Conservation (phyloP, 371 early-diverging fungal species). For the Syncephalastrum sp. region DNA sequence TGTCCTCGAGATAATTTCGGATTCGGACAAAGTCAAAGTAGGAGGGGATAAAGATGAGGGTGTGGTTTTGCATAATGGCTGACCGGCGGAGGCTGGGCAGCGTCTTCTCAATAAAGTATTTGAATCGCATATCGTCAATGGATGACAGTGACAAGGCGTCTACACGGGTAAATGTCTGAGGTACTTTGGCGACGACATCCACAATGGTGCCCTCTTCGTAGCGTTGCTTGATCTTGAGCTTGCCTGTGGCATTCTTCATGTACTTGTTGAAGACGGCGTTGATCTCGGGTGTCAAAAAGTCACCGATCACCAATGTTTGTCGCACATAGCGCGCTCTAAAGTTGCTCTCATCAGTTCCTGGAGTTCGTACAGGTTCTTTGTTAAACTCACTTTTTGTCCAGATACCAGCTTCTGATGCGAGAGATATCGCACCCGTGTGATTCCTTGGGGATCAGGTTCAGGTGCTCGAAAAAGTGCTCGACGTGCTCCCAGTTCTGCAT, state of each 20-base stretch:
- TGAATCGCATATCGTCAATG: slow-evolving; percentile 82
- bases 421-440: slow-evolving; percentile 94
- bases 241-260: slow-evolving; percentile 77
- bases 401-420: slow-evolving; percentile 80
- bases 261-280: slow-evolving; percentile 78
- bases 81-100: slow-evolving; percentile 60
- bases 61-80: slow-evolving; percentile 65
- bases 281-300: slow-evolving; percentile 85
- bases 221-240: slow-evolving; percentile 64
- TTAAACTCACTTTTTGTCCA: slow-evolving; percentile 71
- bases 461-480: slow-evolving; percentile 73
- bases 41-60: slow-evolving; percentile 88
- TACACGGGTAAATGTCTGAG: slow-evolving; percentile 80
- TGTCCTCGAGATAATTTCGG: slow-evolving; percentile 82
- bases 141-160: slow-evolving; percentile 55
- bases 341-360: background rate
- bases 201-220: slow-evolving; percentile 69
- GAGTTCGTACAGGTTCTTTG: background rate
- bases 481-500: slow-evolving; percentile 99
- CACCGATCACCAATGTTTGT: slow-evolving; percentile 83
- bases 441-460: slow-evolving; percentile 86
- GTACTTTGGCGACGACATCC: slow-evolving; percentile 76
- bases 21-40: slow-evolving; percentile 96
- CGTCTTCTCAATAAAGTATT: slow-evolving; percentile 78
- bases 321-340: slow-evolving; percentile 77